Evolutionary conservation across 2,329 filamentous ascomycete genomes (phyloP).

Genomic region (Tolypocladium endophyticum): DNA sequence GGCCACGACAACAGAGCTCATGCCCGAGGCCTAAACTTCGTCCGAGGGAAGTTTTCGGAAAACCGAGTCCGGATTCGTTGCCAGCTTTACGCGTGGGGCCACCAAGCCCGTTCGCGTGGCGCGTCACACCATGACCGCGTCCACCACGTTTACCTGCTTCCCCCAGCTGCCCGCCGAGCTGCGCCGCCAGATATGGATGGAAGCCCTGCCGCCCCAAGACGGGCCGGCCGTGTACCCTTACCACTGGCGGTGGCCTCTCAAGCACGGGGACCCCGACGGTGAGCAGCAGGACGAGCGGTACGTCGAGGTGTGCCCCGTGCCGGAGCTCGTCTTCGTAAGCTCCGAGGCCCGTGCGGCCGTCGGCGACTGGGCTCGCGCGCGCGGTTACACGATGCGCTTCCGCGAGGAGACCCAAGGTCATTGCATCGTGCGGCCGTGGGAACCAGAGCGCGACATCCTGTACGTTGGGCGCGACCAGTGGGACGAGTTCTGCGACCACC

Average conservation of each 20-base stretch:
- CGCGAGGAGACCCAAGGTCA: constrained; percentile 2
- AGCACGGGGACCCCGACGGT: neutral
- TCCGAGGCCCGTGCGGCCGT: constrained; percentile 11
- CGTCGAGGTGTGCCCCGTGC: constrained; percentile 9
- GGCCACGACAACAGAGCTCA: neutral
- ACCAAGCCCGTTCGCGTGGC: neutral
- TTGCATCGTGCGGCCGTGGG: constrained; percentile 7
- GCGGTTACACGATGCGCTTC: constrained; percentile 2
- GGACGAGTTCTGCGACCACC: constrained; percentile 7
- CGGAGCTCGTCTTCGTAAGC: constrained; percentile 7
- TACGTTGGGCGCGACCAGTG: constrained; percentile 9
- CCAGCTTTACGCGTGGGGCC: neutral
- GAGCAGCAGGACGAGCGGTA: neutral
- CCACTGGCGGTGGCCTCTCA: constrained; percentile 7
- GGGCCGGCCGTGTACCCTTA: constrained; percentile 10
- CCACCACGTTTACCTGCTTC: constrained; percentile 10
- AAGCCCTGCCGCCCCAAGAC: constrained; percentile 4
- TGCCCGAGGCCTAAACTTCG: neutral
- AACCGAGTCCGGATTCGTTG: neutral
- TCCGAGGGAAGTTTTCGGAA: neutral
- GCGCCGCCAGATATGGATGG: constrained; percentile 13
- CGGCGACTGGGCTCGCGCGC: constrained; percentile 6
- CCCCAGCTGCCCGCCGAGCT: constrained; percentile 12
- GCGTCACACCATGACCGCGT: neutral
- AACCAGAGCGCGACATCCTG: constrained; percentile 7